phyloP scores from a whole-genome alignment of 345 rosid species.

The Aquilaria malaccensis region DNA sequence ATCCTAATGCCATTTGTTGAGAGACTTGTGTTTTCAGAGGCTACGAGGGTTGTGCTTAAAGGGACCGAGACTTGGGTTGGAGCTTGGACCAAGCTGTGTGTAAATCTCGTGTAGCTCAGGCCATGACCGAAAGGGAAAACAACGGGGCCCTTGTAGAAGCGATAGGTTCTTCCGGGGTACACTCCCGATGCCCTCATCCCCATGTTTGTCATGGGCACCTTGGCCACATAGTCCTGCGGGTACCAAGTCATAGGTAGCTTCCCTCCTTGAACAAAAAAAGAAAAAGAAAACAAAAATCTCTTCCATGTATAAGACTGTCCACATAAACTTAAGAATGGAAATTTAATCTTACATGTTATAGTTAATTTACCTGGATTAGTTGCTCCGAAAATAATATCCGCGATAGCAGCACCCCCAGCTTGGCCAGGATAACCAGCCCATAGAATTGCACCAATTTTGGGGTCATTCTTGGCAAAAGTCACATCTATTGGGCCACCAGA shows the following conservation, averaged over 20 bases:
- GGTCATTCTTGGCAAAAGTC: slow-evolving; percentile 73
- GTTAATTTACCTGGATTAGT: slow-evolving; percentile 57
- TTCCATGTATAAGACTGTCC: background rate
- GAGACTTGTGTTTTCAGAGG: slow-evolving; percentile 25
- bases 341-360: background rate
- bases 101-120: slow-evolving; percentile 51
- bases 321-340: background rate
- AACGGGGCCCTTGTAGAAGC: slow-evolving; percentile 91
- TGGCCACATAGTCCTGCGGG: slow-evolving; percentile 63
- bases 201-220: slow-evolving; percentile 88
- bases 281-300: no score
- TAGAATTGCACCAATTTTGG: slow-evolving; percentile 61
- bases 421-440: slow-evolving; percentile 99
- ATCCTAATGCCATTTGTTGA: slow-evolving; percentile 33
- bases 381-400: slow-evolving; percentile 66
- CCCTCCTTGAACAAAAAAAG: slow-evolving; percentile 45
- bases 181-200: slow-evolving; percentile 53
- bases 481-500: slow-evolving; percentile 85
- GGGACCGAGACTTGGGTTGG: slow-evolving; percentile 39
- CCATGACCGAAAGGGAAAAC: slow-evolving; percentile 85
- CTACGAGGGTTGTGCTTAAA: slow-evolving; percentile 25
- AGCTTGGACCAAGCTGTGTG: slow-evolving; percentile 34
- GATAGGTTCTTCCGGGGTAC: slow-evolving; percentile 89
- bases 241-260: slow-evolving; percentile 96
- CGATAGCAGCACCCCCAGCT: slow-evolving; percentile 88